phyloP scores from a whole-genome alignment of 2,329 filamentous ascomycete species.

The Nannizziopsis barbatae region DNA sequence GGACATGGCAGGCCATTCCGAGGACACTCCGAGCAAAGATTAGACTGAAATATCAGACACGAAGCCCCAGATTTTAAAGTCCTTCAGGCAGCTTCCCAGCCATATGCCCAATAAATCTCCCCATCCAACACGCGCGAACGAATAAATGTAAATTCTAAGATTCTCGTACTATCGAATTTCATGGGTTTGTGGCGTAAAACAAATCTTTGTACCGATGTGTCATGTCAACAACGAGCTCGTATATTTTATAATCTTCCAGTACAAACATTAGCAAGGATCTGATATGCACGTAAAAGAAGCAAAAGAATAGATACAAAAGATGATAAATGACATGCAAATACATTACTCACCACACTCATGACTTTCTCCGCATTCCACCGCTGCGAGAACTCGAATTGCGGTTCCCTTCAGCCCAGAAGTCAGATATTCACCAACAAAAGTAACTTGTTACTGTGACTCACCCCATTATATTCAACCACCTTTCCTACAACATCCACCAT shows the following conservation, averaged over 20 bases:
- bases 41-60: too few species aligned
- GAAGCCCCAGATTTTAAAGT: too few species aligned
- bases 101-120: too few species aligned
- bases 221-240: conserved; percentile 69
- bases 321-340: not conserved
- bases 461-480: conserved; percentile 33
- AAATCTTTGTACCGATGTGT: conserved; percentile 72
- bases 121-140: too few species aligned
- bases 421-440: not conserved
- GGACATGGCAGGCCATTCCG: too few species aligned
- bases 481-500: conserved; percentile 39
- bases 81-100: too few species aligned
- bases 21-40: too few species aligned
- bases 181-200: conserved; percentile 51
- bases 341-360: conserved; percentile 28
- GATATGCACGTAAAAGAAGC: not conserved
- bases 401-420: conserved; percentile 23
- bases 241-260: conserved; percentile 58
- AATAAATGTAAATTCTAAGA: not conserved
- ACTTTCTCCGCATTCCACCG: conserved; percentile 35
- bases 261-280: not conserved
- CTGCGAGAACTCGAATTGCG: conserved; percentile 33
- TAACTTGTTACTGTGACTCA: conserved; percentile 18
- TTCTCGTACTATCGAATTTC: not conserved
- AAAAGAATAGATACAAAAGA: not conserved